phyloP scores from a whole-genome alignment of 306 rosid genomes.

The Malus sieversii region DNA sequence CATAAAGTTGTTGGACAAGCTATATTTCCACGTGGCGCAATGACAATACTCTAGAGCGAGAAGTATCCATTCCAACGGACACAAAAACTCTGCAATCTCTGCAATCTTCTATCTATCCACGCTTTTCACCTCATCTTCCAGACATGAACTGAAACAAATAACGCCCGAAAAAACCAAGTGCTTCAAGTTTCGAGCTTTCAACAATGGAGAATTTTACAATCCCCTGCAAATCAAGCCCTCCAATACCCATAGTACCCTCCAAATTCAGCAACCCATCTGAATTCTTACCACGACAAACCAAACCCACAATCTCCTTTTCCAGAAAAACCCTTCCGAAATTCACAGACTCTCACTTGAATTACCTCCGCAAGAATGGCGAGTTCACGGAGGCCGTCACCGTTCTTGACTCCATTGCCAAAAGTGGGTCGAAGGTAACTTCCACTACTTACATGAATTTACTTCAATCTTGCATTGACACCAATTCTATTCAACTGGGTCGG shows the following conservation, averaged over 20 bases:
- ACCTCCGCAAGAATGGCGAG: slow-evolving; percentile 48
- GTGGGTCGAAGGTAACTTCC: slow-evolving; percentile 50
- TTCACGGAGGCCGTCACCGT: slow-evolving; percentile 49
- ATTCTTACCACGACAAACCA: slow-evolving; percentile 30
- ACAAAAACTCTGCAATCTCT: background rate
- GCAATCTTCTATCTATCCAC: background rate
- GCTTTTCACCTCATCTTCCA: background rate
- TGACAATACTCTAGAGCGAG: background rate
- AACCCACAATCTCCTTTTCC: slow-evolving; percentile 29
- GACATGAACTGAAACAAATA: background rate
- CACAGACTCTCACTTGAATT: slow-evolving; percentile 39
- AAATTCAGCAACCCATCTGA: slow-evolving; percentile 24
- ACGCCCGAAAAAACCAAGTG: background rate
- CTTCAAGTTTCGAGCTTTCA: background rate
- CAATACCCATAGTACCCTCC: slow-evolving; percentile 22
- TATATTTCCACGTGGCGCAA: background rate
- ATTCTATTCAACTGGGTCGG: slow-evolving; percentile 57
- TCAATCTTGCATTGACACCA: slow-evolving; percentile 63
- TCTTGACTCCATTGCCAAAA: slow-evolving; percentile 55
- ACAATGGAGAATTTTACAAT: slow-evolving; percentile 46
- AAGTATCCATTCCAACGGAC: background rate
- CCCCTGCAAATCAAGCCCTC: slow-evolving; percentile 38
- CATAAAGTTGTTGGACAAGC: no score
- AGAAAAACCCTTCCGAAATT: slow-evolving; percentile 15
- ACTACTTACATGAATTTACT: slow-evolving; percentile 54